Conservation (phyloP, 1,284 basidiomycete species). For the Trichosporon faecale region DNA sequence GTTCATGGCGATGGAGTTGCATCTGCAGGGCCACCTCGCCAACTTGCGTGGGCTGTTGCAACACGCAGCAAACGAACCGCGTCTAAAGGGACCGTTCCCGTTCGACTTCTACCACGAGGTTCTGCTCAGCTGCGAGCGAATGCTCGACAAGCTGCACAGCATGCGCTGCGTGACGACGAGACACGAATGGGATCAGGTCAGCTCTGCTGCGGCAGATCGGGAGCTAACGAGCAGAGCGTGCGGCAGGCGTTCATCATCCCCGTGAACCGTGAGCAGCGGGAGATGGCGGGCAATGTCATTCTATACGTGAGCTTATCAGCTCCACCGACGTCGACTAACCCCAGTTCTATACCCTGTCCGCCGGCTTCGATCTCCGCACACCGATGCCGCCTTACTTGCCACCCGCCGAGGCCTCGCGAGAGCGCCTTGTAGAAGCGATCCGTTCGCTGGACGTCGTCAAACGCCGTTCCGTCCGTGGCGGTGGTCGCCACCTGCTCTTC, state of each 20-base stretch:
- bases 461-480: slow-evolving; percentile 56
- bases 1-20: slow-evolving; percentile 60
- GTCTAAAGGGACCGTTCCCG: slow-evolving; percentile 90
- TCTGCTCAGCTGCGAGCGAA: slow-evolving; percentile 79
- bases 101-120: slow-evolving; percentile 75
- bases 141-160: slow-evolving; percentile 80
- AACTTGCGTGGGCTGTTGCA: slow-evolving; percentile 74
- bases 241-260: slow-evolving; percentile 82
- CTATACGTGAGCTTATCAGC: slow-evolving; percentile 58
- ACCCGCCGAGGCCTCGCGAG: slow-evolving; percentile 77
- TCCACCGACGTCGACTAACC: background rate
- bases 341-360: slow-evolving; percentile 75
- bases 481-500: slow-evolving; percentile 79
- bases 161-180: slow-evolving; percentile 93
- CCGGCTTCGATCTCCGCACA: slow-evolving; percentile 81
- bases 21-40: slow-evolving; percentile 85
- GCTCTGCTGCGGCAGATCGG: slow-evolving; percentile 32
- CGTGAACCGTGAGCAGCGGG: slow-evolving; percentile 77
- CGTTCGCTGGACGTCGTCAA: slow-evolving; percentile 79
- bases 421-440: slow-evolving; percentile 75
- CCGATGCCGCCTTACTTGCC: slow-evolving; percentile 93
- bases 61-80: slow-evolving; percentile 87
- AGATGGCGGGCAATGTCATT: slow-evolving; percentile 87
- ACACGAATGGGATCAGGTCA: slow-evolving; percentile 70
- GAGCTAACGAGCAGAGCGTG: slow-evolving; percentile 49